Evolutionary conservation across 169 alveolate genomes (phyloP).

Genomic region (Plasmodium berghei): DNA sequence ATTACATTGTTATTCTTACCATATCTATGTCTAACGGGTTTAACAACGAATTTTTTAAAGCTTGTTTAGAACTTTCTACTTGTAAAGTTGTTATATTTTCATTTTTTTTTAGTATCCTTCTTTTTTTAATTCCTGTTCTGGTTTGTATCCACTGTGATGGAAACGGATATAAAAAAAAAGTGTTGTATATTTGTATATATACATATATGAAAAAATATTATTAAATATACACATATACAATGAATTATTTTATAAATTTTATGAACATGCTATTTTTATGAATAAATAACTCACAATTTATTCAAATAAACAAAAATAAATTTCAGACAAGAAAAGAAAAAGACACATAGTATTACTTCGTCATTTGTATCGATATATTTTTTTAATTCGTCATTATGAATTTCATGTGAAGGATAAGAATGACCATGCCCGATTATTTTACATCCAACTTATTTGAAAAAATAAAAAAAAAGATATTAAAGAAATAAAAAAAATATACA

Average conservation of each 20-base stretch:
- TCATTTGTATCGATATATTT: constrained; percentile 78
- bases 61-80: constrained; percentile 66
- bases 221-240: constrained; percentile 1
- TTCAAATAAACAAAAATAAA: neutral
- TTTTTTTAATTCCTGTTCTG: constrained; percentile 79
- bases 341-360: constrained; percentile 70
- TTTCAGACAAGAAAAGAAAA: constrained; percentile 6
- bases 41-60: constrained; percentile 42
- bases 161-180: neutral
- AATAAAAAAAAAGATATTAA: constrained; percentile 28
- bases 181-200: neutral
- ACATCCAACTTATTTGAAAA: constrained; percentile 73
- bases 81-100: constrained; percentile 75
- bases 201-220: neutral
- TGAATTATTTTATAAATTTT: no score
- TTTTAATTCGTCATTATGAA: constrained; percentile 78
- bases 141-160: constrained; percentile 79
- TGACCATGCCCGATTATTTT: constrained; percentile 80
- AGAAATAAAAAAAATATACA: neutral
- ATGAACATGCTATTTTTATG: neutral
- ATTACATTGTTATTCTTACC: constrained; percentile 29
- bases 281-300: neutral
- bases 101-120: constrained; percentile 76
- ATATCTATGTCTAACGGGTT: constrained; percentile 76
- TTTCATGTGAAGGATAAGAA: constrained; percentile 75